Conservation (phyloP, 176 grass and related monocot genomes). For the Aegilops sharonensis region DNA sequence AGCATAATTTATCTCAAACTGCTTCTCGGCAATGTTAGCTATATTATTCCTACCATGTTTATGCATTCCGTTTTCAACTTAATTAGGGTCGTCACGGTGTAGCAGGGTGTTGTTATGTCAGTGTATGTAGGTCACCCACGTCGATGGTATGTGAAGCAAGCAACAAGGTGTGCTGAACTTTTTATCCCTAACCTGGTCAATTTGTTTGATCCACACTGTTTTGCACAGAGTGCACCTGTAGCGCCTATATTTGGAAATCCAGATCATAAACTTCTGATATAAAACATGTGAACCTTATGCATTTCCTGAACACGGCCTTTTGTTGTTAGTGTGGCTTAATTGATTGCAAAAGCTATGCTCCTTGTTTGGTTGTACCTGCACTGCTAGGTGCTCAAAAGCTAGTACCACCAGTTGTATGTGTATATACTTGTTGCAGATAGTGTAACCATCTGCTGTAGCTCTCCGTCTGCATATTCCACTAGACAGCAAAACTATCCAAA, state of each 20-base stretch:
- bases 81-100: background rate
- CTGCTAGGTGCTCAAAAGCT: background rate
- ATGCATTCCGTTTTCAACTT: background rate
- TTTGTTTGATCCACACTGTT: too few species aligned
- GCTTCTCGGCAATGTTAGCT: background rate
- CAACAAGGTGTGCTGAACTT: too few species aligned
- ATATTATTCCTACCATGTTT: background rate
- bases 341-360: background rate
- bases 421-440: too few species aligned
- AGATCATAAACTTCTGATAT: background rate
- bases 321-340: too few species aligned
- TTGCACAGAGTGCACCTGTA: too few species aligned
- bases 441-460: too few species aligned
- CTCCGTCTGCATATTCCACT: too few species aligned
- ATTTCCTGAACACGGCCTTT: too few species aligned
- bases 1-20: background rate
- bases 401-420: background rate
- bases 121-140: background rate
- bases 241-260: too few species aligned
- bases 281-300: background rate
- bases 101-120: background rate
- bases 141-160: background rate
- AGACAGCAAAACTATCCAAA: too few species aligned
- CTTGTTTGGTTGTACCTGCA: slow-evolving; percentile 1
- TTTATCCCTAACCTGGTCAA: too few species aligned